phyloP scores from a whole-genome alignment of 2,329 filamentous ascomycete genomes.

The Talaromyces sp. region DNA sequence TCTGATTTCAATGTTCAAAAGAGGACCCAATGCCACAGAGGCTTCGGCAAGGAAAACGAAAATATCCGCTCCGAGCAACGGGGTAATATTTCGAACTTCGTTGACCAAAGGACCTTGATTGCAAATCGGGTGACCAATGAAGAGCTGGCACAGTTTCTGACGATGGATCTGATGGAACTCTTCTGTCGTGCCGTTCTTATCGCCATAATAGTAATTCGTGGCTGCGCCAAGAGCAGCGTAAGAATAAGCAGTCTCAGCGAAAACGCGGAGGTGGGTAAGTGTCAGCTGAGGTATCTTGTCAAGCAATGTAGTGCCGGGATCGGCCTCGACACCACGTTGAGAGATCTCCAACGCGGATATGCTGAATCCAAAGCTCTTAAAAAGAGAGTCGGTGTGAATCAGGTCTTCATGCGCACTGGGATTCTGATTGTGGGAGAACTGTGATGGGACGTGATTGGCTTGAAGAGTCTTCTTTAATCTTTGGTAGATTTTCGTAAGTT shows the following conservation, averaged over 20 bases:
- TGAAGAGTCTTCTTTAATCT: constrained; percentile 55
- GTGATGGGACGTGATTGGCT: constrained; percentile 49
- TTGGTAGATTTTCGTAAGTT: constrained; percentile 55
- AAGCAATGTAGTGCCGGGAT: constrained; percentile 70
- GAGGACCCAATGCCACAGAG: constrained; percentile 65
- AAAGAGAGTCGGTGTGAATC: constrained; percentile 44
- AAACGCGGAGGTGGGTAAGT: constrained; percentile 79
- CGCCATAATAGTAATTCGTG: constrained; percentile 49
- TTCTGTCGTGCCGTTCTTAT: constrained; percentile 53
- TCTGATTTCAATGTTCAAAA: constrained; percentile 68
- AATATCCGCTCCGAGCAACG: constrained; percentile 37
- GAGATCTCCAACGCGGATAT: constrained; percentile 88
- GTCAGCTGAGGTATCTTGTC: constrained; percentile 80
- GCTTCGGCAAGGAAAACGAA: constrained; percentile 71
- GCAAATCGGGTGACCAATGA: constrained; percentile 55
- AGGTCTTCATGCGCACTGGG: constrained; percentile 45
- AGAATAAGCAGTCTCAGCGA: constrained; percentile 82
- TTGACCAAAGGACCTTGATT: constrained; percentile 33
- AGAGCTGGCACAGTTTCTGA: constrained; percentile 72
- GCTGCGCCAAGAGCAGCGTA: constrained; percentile 76
- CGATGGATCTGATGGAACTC: constrained; percentile 68
- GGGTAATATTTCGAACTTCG: constrained; percentile 39
- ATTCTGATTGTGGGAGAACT: constrained; percentile 44
- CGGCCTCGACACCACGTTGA: constrained; percentile 76
- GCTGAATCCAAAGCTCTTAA: constrained; percentile 67